Percentiles rank a stretch among this genome's conserved stretches.
Evolutionary conservation across 2,329 filamentous ascomycete genomes (phyloP).

Genomic region (Balansia obtecta): DNA sequence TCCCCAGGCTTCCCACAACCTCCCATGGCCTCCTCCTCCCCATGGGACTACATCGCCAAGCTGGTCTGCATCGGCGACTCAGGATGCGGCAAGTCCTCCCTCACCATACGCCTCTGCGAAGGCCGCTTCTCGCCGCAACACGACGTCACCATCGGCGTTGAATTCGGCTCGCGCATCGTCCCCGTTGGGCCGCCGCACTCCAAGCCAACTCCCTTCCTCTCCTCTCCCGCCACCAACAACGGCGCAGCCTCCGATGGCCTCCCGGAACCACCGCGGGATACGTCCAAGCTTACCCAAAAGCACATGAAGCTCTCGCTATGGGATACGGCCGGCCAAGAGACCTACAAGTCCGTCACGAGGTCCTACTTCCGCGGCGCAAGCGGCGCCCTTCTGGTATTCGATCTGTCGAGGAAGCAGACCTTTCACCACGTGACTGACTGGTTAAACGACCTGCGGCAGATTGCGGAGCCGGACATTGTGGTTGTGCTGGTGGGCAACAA

Average conservation of each 20-base stretch:
- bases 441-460: constrained; percentile 86
- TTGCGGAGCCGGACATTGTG: constrained; percentile 90
- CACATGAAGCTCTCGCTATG: constrained; percentile 92
- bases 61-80: constrained; percentile 96
- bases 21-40: constrained; percentile 46
- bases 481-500: constrained; percentile 96
- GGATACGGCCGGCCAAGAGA: constrained; percentile 96
- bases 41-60: constrained; percentile 99
- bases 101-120: constrained; percentile 92
- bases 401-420: constrained; percentile 75
- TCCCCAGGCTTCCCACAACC: not conserved
- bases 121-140: constrained; percentile 88
- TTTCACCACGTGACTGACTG: constrained; percentile 85
- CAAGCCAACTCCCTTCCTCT: constrained; percentile 26
- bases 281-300: constrained; percentile 36
- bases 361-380: constrained; percentile 79
- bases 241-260: constrained; percentile 25
- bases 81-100: constrained; percentile 86
- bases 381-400: constrained; percentile 75
- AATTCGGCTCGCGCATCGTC: constrained; percentile 88
- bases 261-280: constrained; percentile 37
- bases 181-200: constrained; percentile 73
- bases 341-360: constrained; percentile 90
- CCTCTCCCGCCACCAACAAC: constrained; percentile 7
- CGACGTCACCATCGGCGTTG: constrained; percentile 94